Evolutionary conservation across 202 grass and related monocot species (phyloP), one percentile per base, ranked within the genome.

Genomic region (Saccharum hybrid): DNA sequence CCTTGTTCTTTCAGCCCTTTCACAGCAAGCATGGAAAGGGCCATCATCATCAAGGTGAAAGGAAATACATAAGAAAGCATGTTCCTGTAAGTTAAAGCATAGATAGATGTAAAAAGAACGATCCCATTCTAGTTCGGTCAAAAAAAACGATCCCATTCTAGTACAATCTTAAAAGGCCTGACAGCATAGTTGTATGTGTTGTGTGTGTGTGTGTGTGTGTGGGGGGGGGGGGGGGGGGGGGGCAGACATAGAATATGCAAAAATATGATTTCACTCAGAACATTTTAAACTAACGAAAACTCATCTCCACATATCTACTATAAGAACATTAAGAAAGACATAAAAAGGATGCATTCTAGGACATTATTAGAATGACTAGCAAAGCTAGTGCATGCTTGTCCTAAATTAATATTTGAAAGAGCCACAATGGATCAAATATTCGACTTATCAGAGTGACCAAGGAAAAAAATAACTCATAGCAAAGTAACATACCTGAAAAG

Each of bases 1-100:
- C 91, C 96, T 98, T 98, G 92, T 79, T 91, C 89, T 95, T 90
- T 98, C 22, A 98, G 86, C 49, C 86, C 90, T 79, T 89, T 98
- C 60, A 98, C 64, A 68, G 94, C 82, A 78, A 98, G 90, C 96
- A 98, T 92, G 63, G 88, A 79, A 84, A 81, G 77, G 33, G 96
- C 90, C 85, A 90, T 84, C 34, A 67, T 75, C 77, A 92, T 90
- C 86, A 98, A 75, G 67, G 87, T 83, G 41, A 85, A 82, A 9
- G 91, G 96, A 49, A 98, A 88, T 81, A 88, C 78, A 78, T 93
- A 98, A 26, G 78, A 88, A 83, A 95, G 74, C 77, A 98, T 81
- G 82, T 94, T 93, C 93, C 92, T 98, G 82, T 43, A 77, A 33
- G 28, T 37, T 57, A 63, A 71, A 85, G 39, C 12, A 83, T 12